Conservation (phyloP, 192 early-diverging fungal species). For the Entomortierella parvispora region DNA sequence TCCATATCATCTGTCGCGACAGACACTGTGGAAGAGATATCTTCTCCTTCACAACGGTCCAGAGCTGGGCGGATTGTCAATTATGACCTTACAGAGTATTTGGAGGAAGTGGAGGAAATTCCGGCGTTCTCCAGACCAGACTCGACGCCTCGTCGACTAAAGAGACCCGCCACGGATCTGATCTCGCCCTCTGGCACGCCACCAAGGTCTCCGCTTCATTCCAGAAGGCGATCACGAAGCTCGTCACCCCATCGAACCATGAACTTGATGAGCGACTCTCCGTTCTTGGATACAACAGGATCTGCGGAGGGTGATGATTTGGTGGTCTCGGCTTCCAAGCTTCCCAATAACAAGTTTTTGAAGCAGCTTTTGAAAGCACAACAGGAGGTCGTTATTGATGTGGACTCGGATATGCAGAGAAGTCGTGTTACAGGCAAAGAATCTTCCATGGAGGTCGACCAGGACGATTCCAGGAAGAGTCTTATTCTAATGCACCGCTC, state of each 20-base stretch:
- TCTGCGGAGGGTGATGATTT: no score
- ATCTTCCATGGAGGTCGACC: background rate
- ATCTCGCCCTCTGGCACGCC: slow-evolving; percentile 15
- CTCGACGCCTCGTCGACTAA: slow-evolving; percentile 9
- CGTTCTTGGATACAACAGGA: no score
- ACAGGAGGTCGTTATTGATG: background rate
- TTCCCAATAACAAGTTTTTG: slow-evolving; percentile 14
- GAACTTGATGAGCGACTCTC: no score
- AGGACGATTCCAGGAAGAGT: slow-evolving; percentile 14
- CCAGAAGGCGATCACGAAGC: slow-evolving; percentile 13
- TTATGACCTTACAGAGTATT: background rate
- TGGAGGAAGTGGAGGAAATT: background rate
- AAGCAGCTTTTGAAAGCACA: slow-evolving; percentile 18
- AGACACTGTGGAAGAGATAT: slow-evolving; percentile 18
- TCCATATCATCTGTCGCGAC: slow-evolving; percentile 28
- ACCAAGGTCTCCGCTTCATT: slow-evolving; percentile 7
- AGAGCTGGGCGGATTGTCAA: no score
- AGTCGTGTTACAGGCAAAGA: no score
- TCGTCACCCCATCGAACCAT: no score
- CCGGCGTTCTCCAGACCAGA: background rate
- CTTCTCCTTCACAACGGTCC: background rate
- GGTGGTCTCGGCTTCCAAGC: background rate
- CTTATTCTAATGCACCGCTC: slow-evolving; percentile 21
- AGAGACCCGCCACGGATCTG: slow-evolving; percentile 22
- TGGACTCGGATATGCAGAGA: slow-evolving; percentile 6